phyloP scores from a whole-genome alignment of 2,329 filamentous ascomycete species.

The Chrysoporthe deuterocubensis region DNA sequence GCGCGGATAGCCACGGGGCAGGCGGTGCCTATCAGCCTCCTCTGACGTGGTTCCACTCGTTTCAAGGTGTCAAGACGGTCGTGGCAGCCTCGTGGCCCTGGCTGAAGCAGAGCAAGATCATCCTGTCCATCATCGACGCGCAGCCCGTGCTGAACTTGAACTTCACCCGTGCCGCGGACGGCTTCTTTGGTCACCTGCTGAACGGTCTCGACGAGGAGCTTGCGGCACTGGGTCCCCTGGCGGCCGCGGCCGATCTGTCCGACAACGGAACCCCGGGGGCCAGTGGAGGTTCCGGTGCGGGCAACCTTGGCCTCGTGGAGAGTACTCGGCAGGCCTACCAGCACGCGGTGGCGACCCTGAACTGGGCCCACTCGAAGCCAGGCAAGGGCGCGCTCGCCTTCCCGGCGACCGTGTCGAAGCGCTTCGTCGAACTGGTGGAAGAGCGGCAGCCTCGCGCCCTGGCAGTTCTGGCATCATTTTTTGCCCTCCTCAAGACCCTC shows the following conservation, averaged over 20 bases:
- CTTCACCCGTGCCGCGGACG: slow-evolving; percentile 54
- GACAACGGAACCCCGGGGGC: slow-evolving; percentile 6
- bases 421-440: slow-evolving; percentile 63
- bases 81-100: slow-evolving; percentile 68
- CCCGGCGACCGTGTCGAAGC: slow-evolving; percentile 66
- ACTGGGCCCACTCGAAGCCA: slow-evolving; percentile 67
- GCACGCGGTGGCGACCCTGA: slow-evolving; percentile 67
- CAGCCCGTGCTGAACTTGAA: slow-evolving; percentile 66
- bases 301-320: slow-evolving; percentile 31
- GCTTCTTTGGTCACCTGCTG: slow-evolving; percentile 66
- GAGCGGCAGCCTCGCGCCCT: slow-evolving; percentile 64
- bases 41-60: slow-evolving; percentile 68
- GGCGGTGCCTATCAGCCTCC: slow-evolving; percentile 58
- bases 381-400: slow-evolving; percentile 64
- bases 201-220: slow-evolving; percentile 62
- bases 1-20: slow-evolving; percentile 25
- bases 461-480: slow-evolving; percentile 68
- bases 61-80: slow-evolving; percentile 69
- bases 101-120: slow-evolving; percentile 60
- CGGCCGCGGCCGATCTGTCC: slow-evolving; percentile 29
- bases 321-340: slow-evolving; percentile 60
- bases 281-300: slow-evolving; percentile 31
- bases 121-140: slow-evolving; percentile 65
- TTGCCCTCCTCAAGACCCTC: slow-evolving; percentile 65
- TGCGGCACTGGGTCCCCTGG: slow-evolving; percentile 34